phyloP scores from a whole-genome alignment of 2,329 filamentous ascomycete species.

The Calonectria crousiana region DNA sequence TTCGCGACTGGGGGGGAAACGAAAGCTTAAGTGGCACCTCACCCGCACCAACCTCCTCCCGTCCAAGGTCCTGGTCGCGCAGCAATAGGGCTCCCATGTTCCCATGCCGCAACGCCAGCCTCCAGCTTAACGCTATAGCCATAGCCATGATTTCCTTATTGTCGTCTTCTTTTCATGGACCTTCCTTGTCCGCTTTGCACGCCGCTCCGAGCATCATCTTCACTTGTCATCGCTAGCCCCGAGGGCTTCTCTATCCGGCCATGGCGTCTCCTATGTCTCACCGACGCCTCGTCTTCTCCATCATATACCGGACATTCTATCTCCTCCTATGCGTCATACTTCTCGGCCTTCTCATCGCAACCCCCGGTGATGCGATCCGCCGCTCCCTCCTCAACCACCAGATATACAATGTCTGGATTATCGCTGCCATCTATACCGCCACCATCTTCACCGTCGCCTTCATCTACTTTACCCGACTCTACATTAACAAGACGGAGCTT shows the following conservation, averaged over 20 bases:
- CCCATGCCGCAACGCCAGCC: slow-evolving; percentile 24
- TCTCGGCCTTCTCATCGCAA: slow-evolving; percentile 79
- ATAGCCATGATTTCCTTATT: slow-evolving; percentile 45
- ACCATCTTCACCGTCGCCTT: slow-evolving; percentile 78
- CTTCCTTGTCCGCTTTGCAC: slow-evolving; percentile 19
- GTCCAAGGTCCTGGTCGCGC: neutral
- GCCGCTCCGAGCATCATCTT: neutral
- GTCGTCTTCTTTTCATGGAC: slow-evolving; percentile 28
- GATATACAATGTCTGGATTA: slow-evolving; percentile 85
- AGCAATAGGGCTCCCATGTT: slow-evolving; percentile 5
- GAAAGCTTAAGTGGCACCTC: slow-evolving; percentile 6
- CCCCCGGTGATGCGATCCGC: slow-evolving; percentile 84
- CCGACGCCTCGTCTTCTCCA: slow-evolving; percentile 73
- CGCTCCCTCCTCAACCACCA: slow-evolving; percentile 77
- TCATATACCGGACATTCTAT: slow-evolving; percentile 86
- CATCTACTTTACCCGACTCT: slow-evolving; percentile 86
- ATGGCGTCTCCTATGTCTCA: slow-evolving; percentile 54
- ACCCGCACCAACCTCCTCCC: slow-evolving; percentile 3
- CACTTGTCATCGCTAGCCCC: slow-evolving; percentile 7
- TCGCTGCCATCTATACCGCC: slow-evolving; percentile 80
- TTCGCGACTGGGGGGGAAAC: neutral
- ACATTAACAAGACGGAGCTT: slow-evolving; percentile 84
- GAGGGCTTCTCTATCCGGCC: slow-evolving; percentile 19
- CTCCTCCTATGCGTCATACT: slow-evolving; percentile 80
- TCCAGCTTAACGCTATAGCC: slow-evolving; percentile 30